Evolutionary conservation across 371 early-diverging fungal genomes (phyloP).

Genomic region (Mucor piriformis): DNA sequence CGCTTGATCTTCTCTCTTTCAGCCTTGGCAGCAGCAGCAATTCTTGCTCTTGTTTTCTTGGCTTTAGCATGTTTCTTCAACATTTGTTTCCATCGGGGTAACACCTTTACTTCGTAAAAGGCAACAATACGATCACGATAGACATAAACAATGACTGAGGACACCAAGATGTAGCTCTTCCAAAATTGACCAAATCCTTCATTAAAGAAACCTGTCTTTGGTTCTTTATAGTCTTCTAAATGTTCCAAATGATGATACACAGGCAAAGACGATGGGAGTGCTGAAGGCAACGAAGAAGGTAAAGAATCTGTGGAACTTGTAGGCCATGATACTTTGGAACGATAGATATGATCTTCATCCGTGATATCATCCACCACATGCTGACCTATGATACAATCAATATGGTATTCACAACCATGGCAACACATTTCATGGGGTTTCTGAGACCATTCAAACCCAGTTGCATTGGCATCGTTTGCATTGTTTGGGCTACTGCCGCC

Average conservation of each 20-base stretch:
- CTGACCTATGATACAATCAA: conserved; percentile 38
- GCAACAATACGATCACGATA: conserved; percentile 25
- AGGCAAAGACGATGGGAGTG: neutral
- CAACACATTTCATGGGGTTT: conserved; percentile 30
- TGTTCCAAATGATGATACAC: neutral
- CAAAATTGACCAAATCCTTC: conserved; percentile 41
- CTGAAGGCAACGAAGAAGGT: neutral
- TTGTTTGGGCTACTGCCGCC: conserved; percentile 16
- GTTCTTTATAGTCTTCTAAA: neutral
- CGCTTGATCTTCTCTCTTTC: conserved; percentile 22
- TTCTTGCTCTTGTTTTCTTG: conserved; percentile 21
- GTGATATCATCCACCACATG: conserved; percentile 20
- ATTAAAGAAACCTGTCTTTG: conserved; percentile 27
- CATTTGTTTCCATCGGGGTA: conserved; percentile 25
- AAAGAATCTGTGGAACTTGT: neutral
- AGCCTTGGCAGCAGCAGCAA: conserved; percentile 19
- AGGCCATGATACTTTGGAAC: conserved; percentile 3
- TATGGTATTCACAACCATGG: conserved; percentile 40
- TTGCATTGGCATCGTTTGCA: neutral
- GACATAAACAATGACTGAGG: conserved; percentile 28
- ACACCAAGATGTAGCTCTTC: conserved; percentile 35
- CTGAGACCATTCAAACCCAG: conserved; percentile 15
- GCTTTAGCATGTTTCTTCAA: conserved; percentile 23
- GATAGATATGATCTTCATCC: conserved; percentile 2
- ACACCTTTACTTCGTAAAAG: conserved; percentile 24